Conservation (phyloP, 2,329 filamentous ascomycete species). For the Aspergillus floridensis region DNA sequence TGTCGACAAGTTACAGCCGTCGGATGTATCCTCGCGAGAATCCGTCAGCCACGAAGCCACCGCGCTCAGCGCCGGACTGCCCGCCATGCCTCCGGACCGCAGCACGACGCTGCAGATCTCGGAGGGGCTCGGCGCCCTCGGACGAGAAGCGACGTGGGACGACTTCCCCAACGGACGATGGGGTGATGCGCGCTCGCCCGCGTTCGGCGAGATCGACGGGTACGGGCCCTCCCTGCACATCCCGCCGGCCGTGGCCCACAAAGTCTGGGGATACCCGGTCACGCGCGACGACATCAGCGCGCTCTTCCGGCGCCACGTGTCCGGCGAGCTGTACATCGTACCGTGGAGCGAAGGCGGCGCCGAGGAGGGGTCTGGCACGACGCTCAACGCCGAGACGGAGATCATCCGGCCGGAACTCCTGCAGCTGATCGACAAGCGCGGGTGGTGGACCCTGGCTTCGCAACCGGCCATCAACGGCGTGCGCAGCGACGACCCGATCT, state of each 20-base stretch:
- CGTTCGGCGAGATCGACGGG: slow-evolving; percentile 96
- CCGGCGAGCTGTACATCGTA: slow-evolving; percentile 74
- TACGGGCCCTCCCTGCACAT: slow-evolving; percentile 96
- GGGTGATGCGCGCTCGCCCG: slow-evolving; percentile 88
- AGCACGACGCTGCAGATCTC: slow-evolving; percentile 89
- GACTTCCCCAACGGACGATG: slow-evolving; percentile 96
- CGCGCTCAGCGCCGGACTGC: slow-evolving; percentile 74
- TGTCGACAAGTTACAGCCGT: slow-evolving; percentile 57
- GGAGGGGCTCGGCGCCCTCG: slow-evolving; percentile 84
- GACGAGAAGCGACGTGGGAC: slow-evolving; percentile 96
- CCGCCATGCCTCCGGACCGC: slow-evolving; percentile 66
- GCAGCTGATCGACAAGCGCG: slow-evolving; percentile 68
- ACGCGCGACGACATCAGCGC: slow-evolving; percentile 68
- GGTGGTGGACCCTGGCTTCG: slow-evolving; percentile 95
- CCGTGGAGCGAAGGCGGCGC: slow-evolving; percentile 84
- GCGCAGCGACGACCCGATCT: slow-evolving; percentile 70
- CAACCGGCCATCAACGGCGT: slow-evolving; percentile 91
- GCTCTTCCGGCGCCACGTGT: slow-evolving; percentile 78
- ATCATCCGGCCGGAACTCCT: slow-evolving; percentile 76
- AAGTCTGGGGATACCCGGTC: slow-evolving; percentile 79
- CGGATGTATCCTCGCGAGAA: slow-evolving; percentile 34
- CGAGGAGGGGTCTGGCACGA: slow-evolving; percentile 50
- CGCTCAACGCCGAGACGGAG: slow-evolving; percentile 67
- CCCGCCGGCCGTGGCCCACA: slow-evolving; percentile 75
- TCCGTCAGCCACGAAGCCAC: slow-evolving; percentile 61